phyloP scores from a whole-genome alignment of 371 early-diverging fungal species.

The Rhizopus delemar region DNA sequence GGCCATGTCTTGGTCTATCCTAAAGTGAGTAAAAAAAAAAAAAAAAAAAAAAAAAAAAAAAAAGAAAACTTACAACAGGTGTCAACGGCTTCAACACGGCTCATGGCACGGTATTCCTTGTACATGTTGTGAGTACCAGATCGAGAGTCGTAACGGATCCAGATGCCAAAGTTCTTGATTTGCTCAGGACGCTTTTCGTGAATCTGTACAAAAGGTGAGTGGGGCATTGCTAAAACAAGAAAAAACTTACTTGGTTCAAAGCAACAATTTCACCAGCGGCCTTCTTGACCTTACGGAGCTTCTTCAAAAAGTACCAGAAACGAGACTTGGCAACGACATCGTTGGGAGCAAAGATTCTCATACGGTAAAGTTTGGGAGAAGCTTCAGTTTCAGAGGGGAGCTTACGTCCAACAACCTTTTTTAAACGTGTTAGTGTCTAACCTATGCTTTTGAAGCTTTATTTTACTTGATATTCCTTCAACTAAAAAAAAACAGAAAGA shows the following conservation, averaged over 20 bases:
- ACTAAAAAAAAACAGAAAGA: constrained; percentile 9
- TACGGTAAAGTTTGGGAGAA: constrained; percentile 91
- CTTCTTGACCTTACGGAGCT: constrained; percentile 97
- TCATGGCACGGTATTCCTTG: constrained; percentile 98
- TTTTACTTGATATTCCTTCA: constrained; percentile 20
- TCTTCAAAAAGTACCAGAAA: constrained; percentile 97
- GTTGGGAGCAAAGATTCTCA: constrained; percentile 96
- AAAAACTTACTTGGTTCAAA: neutral
- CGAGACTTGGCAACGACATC: constrained; percentile 95
- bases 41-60: constrained; percentile 20
- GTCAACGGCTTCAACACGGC: constrained; percentile 88
- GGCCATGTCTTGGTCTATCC: constrained; percentile 90
- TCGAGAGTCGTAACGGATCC: constrained; percentile 96
- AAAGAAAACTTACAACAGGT: constrained; percentile 59
- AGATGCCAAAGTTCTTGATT: constrained; percentile 94
- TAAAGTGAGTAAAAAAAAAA: constrained; percentile 26
- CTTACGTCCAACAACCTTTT: constrained; percentile 64
- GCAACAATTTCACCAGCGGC: constrained; percentile 81
- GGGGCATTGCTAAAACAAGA: no score
- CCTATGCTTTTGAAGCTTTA: neutral
- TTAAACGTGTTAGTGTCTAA: neutral
- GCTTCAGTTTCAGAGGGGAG: constrained; percentile 87
- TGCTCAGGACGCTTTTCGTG: constrained; percentile 79
- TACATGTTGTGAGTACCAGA: constrained; percentile 99
- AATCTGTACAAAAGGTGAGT: constrained; percentile 54